Evolutionary conservation across 495 filamentous ascomycete species (phyloP).

Genomic region (Hypoxylon cercidicola): DNA sequence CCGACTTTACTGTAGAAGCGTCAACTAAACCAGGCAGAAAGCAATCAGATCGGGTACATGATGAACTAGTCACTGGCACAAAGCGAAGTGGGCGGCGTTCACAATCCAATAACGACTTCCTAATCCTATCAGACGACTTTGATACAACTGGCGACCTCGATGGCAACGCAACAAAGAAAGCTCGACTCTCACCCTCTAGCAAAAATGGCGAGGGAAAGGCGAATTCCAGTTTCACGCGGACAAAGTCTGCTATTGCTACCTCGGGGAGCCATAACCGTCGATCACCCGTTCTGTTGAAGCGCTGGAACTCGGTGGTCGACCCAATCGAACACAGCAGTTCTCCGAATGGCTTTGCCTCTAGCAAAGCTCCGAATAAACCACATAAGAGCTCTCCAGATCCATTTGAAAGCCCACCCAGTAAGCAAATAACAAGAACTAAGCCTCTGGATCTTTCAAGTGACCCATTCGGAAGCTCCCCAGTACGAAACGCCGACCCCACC

Average conservation of each 20-base stretch:
- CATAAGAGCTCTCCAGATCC: slow-evolving; percentile 33
- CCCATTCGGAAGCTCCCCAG: slow-evolving; percentile 31
- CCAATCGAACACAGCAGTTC: slow-evolving; percentile 45
- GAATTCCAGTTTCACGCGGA: slow-evolving; percentile 17
- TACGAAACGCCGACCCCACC: background rate
- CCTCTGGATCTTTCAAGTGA: slow-evolving; percentile 32
- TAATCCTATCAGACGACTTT: slow-evolving; percentile 64
- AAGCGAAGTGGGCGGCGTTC: slow-evolving; percentile 16
- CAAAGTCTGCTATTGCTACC: slow-evolving; percentile 6
- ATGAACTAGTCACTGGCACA: slow-evolving; percentile 4
- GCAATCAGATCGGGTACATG: slow-evolving; percentile 3
- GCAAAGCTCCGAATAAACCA: slow-evolving; percentile 3
- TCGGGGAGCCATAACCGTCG: slow-evolving; percentile 9
- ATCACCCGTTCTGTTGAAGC: slow-evolving; percentile 22
- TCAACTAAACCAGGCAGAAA: slow-evolving; percentile 4
- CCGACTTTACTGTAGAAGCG: background rate
- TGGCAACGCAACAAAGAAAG: slow-evolving; percentile 34
- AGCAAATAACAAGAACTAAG: slow-evolving; percentile 11
- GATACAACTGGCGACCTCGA: slow-evolving; percentile 52
- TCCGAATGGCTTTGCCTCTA: slow-evolving; percentile 11
- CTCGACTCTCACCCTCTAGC: slow-evolving; percentile 20
- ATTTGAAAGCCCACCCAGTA: slow-evolving; percentile 38
- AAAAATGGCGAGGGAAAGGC: slow-evolving; percentile 13
- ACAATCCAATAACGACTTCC: slow-evolving; percentile 35
- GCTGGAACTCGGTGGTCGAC: slow-evolving; percentile 35